A percentile compares a stretch with the other conserved stretches of the same genome.
Evolutionary conservation across 495 filamentous ascomycete species (phyloP).

Genomic region (Neurospora discreta): DNA sequence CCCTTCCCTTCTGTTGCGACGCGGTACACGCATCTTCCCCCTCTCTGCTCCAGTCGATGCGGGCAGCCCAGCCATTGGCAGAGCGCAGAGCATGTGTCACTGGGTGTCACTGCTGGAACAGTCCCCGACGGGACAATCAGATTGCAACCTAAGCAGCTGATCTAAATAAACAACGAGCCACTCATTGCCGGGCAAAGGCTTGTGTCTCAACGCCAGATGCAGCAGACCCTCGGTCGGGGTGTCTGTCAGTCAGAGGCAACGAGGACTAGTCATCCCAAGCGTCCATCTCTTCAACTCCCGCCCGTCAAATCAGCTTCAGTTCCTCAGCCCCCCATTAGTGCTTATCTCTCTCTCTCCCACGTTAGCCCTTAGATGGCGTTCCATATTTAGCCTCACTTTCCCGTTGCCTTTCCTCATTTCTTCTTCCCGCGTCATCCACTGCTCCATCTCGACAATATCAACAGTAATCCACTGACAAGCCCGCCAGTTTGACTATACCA

Average conservation of each 20-base stretch:
- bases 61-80: not conserved
- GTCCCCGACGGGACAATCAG: not conserved
- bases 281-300: not conserved
- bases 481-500: not conserved
- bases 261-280: not conserved
- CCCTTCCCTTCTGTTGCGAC: not conserved
- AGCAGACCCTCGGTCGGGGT: not conserved
- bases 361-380: not conserved
- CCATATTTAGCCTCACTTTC: not conserved
- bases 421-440: not conserved
- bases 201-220: not conserved
- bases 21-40: not conserved
- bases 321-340: not conserved
- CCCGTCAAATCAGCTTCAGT: not conserved
- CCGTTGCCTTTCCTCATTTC: not conserved
- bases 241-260: not conserved
- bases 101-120: not conserved
- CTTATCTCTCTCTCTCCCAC: not conserved
- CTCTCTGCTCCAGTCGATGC: not conserved
- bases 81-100: not conserved
- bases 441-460: not conserved
- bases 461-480: not conserved
- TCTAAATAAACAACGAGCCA: not conserved
- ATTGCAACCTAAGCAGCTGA: not conserved
- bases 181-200: not conserved